phyloP scores from a whole-genome alignment of 2,329 filamentous ascomycete species.

The Phialophora macrospora region DNA sequence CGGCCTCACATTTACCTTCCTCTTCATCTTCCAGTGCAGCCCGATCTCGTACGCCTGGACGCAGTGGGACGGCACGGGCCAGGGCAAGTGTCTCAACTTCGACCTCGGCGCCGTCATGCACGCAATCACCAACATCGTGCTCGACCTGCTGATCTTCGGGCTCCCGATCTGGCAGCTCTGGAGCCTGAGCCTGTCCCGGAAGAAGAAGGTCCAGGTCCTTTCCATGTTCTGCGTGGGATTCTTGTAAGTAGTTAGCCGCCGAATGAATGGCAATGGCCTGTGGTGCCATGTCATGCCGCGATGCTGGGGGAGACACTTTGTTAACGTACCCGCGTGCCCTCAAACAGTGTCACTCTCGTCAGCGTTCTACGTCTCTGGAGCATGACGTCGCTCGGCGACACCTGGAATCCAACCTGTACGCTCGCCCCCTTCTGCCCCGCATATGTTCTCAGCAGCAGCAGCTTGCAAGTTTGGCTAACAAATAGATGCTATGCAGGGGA shows the following conservation, averaged over 20 bases:
- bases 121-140: constrained; percentile 57
- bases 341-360: constrained; percentile 49
- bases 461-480: neutral
- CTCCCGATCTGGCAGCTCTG: constrained; percentile 57
- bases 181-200: constrained; percentile 52
- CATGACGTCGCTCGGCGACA: constrained; percentile 49
- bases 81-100: constrained; percentile 57
- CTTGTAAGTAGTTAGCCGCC: constrained; percentile 44
- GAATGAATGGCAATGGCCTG: constrained; percentile 41
- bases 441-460: neutral
- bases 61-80: constrained; percentile 55
- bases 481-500: too few species aligned
- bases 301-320: too few species aligned
- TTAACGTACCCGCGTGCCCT: too few species aligned
- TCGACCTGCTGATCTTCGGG: constrained; percentile 54
- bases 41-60: constrained; percentile 55
- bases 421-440: neutral
- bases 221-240: constrained; percentile 59
- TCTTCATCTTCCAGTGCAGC: constrained; percentile 48
- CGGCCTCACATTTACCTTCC: constrained; percentile 43
- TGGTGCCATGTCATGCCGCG: neutral
- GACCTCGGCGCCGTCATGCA: constrained; percentile 59
- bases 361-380: constrained; percentile 52
- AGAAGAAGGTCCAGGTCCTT: constrained; percentile 55
- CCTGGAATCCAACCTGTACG: constrained; percentile 46